Percentiles rank a stretch among this genome's conserved stretches.
phyloP scores from a whole-genome alignment of 257 asterid species.

The Avicennia marina region DNA sequence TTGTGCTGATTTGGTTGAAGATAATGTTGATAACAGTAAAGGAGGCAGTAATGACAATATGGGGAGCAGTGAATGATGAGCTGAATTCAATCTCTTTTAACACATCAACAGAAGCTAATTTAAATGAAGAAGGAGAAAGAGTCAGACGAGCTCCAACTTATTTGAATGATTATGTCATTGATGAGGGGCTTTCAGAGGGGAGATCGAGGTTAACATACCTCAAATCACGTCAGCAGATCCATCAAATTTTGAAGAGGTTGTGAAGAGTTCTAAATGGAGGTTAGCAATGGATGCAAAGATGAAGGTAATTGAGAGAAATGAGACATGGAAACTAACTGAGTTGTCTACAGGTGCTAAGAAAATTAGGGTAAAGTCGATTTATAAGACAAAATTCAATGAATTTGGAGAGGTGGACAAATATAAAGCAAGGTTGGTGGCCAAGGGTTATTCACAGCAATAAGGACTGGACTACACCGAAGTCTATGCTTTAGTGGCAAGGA shows the following conservation, averaged over 20 bases:
- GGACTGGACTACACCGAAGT: background rate
- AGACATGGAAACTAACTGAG: background rate
- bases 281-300: slow-evolving; percentile 3
- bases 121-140: background rate
- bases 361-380: slow-evolving; percentile 5
- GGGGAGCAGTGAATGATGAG: too few species aligned
- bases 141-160: background rate
- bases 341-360: background rate
- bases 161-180: background rate
- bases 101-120: too few species aligned
- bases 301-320: background rate
- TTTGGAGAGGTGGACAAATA: background rate
- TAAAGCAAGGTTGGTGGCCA: background rate
- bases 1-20: too few species aligned
- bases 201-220: background rate
- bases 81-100: too few species aligned
- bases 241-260: background rate
- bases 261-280: background rate
- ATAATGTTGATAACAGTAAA: too few species aligned
- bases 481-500: background rate
- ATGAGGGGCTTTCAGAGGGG: too few species aligned
- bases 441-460: background rate
- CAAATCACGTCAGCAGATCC: background rate
- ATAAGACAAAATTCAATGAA: slow-evolving; percentile 8
- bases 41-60: too few species aligned